Evolutionary conservation across 2,329 filamentous ascomycete genomes (phyloP), one percentile per base, ranked within the genome.

Genomic region (Monosporascus sp.): DNA sequence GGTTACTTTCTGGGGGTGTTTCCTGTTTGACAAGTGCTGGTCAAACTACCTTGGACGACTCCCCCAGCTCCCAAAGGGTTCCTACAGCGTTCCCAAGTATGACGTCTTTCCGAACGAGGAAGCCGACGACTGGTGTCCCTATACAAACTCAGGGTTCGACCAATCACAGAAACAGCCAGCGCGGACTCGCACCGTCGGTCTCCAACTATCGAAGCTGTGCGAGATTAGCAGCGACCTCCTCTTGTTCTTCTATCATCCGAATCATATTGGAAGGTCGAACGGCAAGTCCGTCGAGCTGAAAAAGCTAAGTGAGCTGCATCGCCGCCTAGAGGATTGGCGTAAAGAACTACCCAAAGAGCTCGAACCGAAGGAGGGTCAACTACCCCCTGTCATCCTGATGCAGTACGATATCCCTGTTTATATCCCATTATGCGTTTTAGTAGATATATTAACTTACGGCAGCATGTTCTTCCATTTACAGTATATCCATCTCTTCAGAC

Each of bases 1-100:
- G 51, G 87, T 97, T 43, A 97, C 94, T 0, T 97, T 97, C 66
- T 97, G 94, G 94, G 94, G 94, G 7, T 97, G 92, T 68, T 97
- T 94, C 70, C 74, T 96, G n/a, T 96, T 97, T 68, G 94, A 99
- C 75, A 97, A 97, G 78, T 96, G 91, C 70, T 97, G 93, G 92
- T 96, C 92, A 49, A 97, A 97, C 68, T 97, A 97, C 63, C 81
- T 97, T 26, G 93, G 94, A 48, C 87, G 94, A 44, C 78, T 97
- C 57, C 93, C 94, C 11, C 93, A 97, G 69, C 76, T 97, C 11
- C 87, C 90, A 0, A 86, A 84, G 43, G 84, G 85, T 31, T 88
- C 89, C 7, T 88, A 91, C 63, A 96, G 87, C 37, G 89, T 91
- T 1, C 87, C 90, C 26, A 96, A 93, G 68, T 89, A 91, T 59